A percentile compares a stretch with the other conserved stretches of the same genome.
Conservation (phyloP, 371 early-diverging fungal genomes). For the Apophysomyces elegans region DNA sequence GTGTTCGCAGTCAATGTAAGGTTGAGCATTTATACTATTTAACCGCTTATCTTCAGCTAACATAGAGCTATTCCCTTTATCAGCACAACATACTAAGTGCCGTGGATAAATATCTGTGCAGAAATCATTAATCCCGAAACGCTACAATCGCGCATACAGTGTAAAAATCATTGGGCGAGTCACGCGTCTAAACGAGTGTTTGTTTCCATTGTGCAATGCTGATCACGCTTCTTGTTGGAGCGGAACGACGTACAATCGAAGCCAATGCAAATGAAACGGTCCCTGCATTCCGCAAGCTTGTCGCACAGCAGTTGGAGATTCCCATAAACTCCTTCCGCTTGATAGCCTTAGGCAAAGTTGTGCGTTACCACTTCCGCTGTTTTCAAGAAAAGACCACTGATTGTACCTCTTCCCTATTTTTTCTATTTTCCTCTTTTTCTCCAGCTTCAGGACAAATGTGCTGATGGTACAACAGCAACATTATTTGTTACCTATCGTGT, state of each 20-base stretch:
- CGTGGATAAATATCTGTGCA: too few relatives aligned
- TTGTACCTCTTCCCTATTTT: not conserved
- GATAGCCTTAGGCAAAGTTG: conserved; percentile 41
- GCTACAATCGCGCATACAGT: too few relatives aligned
- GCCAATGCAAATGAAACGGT: conserved; percentile 24
- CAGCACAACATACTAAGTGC: too few relatives aligned
- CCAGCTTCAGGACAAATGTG: conserved; percentile 28
- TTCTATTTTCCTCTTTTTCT: not conserved
- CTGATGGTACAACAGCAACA: conserved; percentile 19
- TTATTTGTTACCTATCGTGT: conserved; percentile 32
- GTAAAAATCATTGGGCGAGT: not conserved
- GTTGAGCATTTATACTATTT: too few relatives aligned
- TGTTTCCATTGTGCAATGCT: not conserved
- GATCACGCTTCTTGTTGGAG: not conserved
- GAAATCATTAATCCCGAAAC: too few relatives aligned
- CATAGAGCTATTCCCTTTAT: too few relatives aligned
- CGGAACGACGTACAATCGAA: not conserved
- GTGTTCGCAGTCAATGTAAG: too few relatives aligned
- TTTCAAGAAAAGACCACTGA: not conserved
- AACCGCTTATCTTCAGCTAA: too few relatives aligned
- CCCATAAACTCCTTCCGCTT: conserved; percentile 19
- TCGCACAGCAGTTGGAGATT: conserved; percentile 11
- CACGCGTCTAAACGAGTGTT: too few relatives aligned
- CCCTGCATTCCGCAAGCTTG: conserved; percentile 13
- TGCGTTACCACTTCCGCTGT: conserved; percentile 8